phyloP scores from a whole-genome alignment of 1,284 basidiomycete genomes.

The Cystobasidium sp. region DNA sequence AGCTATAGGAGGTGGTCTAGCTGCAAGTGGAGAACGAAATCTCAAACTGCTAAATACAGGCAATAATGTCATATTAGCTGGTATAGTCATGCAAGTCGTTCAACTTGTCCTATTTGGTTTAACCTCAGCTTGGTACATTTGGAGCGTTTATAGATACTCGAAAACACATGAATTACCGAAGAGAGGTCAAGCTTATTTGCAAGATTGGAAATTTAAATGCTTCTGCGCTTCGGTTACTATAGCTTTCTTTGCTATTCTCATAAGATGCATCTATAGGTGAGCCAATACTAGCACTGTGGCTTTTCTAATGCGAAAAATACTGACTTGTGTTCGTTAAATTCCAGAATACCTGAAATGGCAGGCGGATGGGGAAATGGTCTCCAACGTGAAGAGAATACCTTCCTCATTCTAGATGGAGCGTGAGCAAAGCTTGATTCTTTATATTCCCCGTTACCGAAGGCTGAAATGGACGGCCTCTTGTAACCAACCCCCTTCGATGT shows the following conservation, averaged over 20 bases:
- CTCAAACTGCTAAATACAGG: conserved; percentile 15
- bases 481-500: not conserved
- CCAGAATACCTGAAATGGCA: conserved; percentile 39
- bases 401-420: conserved; percentile 37
- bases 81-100: conserved; percentile 37
- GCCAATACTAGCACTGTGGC: not conserved
- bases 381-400: conserved; percentile 33
- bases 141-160: conserved; percentile 8
- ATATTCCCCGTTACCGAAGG: not conserved
- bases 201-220: conserved; percentile 16
- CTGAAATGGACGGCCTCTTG: not conserved
- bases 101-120: conserved; percentile 34
- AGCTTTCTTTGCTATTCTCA: conserved; percentile 30
- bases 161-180: conserved; percentile 14
- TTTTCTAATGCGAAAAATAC: not conserved
- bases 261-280: conserved; percentile 34
- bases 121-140: conserved; percentile 13
- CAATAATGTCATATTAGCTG: conserved; percentile 28
- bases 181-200: conserved; percentile 7
- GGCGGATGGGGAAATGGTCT: conserved; percentile 36
- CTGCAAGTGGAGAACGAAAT: conserved; percentile 25
- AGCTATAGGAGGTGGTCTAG: conserved; percentile 36
- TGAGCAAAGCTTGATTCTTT: not conserved
- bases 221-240: conserved; percentile 14
- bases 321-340: not conserved